phyloP scores from a whole-genome alignment of 345 rosid species.

The Cardamine resedifolia region DNA sequence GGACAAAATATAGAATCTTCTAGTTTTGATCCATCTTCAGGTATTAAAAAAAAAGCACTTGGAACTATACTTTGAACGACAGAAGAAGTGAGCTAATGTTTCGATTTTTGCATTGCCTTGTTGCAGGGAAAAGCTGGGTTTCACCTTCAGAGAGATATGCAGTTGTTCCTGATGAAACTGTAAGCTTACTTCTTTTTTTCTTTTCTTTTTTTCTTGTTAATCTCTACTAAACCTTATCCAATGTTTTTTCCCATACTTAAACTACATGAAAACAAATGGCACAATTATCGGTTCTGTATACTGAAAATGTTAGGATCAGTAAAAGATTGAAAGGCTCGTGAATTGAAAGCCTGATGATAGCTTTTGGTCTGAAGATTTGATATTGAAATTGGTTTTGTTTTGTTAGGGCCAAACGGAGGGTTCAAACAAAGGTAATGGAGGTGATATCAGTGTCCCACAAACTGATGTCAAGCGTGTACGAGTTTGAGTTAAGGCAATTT shows the following conservation, averaged over 20 bases:
- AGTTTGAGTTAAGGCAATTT: conserved; percentile 34
- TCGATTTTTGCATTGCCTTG: background rate
- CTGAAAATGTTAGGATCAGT: background rate
- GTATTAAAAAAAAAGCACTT: conserved; percentile 27
- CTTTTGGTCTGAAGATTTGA: background rate
- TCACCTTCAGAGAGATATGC: conserved; percentile 91
- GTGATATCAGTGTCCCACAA: conserved; percentile 75
- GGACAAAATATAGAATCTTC: conserved; percentile 76
- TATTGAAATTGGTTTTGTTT: background rate
- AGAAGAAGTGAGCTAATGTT: background rate
- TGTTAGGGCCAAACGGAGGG: conserved; percentile 47
- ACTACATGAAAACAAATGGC: background rate
- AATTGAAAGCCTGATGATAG: background rate
- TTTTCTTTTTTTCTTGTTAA: too few species aligned
- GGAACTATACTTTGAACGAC: background rate
- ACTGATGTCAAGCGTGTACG: conserved; percentile 67
- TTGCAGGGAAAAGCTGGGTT: conserved; percentile 82
- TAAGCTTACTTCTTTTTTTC: conserved; percentile 35
- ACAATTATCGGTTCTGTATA: background rate
- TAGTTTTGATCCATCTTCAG: conserved; percentile 64
- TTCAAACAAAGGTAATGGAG: conserved; percentile 46
- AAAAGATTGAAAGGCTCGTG: background rate
- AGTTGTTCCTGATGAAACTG: conserved; percentile 85
- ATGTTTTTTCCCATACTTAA: background rate
- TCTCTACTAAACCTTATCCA: background rate